These are phyloP conservation scores for Gremmenia infestans DNA, from an alignment of 2,329 filamentous ascomycete species.

Conservation along the genomic window DNA sequence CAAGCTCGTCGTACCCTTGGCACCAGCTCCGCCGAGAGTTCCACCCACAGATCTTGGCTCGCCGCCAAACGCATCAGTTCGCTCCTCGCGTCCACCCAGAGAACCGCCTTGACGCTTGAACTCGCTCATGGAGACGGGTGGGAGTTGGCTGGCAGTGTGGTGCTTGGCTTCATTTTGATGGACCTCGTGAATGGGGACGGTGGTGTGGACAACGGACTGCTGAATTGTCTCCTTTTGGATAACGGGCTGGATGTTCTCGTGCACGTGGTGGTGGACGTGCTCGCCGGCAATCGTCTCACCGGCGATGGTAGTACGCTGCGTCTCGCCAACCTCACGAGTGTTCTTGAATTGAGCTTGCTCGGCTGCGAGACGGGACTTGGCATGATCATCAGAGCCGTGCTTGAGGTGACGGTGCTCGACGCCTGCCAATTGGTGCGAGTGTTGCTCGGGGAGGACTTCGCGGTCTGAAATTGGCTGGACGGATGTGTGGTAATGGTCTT, in stretches of 20 bases:
- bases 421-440: conserved; percentile 52
- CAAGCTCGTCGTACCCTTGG: conserved; percentile 24
- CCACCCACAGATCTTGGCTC: conserved; percentile 47
- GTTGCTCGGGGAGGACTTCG: conserved; percentile 55
- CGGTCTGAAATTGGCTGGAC: conserved; percentile 58
- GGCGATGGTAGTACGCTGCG: conserved; percentile 43
- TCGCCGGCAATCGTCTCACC: conserved; percentile 51
- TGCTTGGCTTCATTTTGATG: conserved; percentile 64
- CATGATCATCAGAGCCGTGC: conserved; percentile 50
- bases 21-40: conserved; percentile 26
- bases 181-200: conserved; percentile 65
- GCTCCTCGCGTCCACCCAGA: conserved; percentile 49
- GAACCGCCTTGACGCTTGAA: conserved; percentile 52
- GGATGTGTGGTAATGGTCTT: conserved; percentile 67
- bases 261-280: conserved; percentile 54
- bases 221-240: conserved; percentile 65
- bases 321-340: conserved; percentile 41
- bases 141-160: conserved; percentile 59
- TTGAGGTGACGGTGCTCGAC: conserved; percentile 58
- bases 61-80: conserved; percentile 56
- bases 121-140: conserved; percentile 59
- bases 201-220: conserved; percentile 65
- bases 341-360: conserved; percentile 53
- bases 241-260: conserved; percentile 57
- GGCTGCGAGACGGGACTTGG: conserved; percentile 42